Evolutionary conservation across 768 basidiomycete species (phyloP).

Genomic region (Mycena filopes): DNA sequence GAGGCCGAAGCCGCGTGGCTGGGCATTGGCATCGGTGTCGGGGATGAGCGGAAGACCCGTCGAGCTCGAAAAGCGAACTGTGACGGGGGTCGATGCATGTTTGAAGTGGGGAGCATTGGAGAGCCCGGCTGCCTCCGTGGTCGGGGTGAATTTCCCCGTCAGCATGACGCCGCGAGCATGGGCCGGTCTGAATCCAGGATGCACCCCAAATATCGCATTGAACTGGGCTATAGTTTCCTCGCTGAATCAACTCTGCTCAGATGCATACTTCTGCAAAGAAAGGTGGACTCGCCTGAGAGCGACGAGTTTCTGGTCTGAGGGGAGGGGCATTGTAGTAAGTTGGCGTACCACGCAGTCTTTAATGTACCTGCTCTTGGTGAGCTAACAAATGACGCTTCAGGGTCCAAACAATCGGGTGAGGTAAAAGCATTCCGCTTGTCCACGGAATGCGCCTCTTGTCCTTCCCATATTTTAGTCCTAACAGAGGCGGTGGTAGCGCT

Average conservation of each 20-base stretch:
- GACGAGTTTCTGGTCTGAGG: constrained; percentile 29
- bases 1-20: constrained; percentile 34
- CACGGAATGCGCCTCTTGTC: too few species aligned
- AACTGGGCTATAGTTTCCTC: constrained; percentile 28
- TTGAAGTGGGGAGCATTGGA: constrained; percentile 35
- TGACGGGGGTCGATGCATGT: constrained; percentile 28
- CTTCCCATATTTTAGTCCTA: too few species aligned
- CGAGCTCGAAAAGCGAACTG: constrained; percentile 35
- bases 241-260: not conserved
- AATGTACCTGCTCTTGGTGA: too few species aligned
- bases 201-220: constrained; percentile 31
- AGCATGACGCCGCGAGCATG: constrained; percentile 34
- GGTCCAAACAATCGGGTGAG: too few species aligned
- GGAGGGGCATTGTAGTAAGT: constrained; percentile 31
- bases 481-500: too few species aligned
- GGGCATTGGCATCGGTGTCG: constrained; percentile 34
- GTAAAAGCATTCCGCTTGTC: too few species aligned
- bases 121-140: constrained; percentile 27
- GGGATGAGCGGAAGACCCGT: constrained; percentile 33
- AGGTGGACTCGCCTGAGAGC: constrained; percentile 13
- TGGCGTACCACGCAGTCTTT: not conserved
- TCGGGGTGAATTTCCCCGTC: constrained; percentile 31
- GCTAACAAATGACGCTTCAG: too few species aligned
- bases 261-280: not conserved
- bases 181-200: constrained; percentile 33